Conservation (phyloP, 2,329 filamentous ascomycete genomes). For the Podosphaera fusca region DNA sequence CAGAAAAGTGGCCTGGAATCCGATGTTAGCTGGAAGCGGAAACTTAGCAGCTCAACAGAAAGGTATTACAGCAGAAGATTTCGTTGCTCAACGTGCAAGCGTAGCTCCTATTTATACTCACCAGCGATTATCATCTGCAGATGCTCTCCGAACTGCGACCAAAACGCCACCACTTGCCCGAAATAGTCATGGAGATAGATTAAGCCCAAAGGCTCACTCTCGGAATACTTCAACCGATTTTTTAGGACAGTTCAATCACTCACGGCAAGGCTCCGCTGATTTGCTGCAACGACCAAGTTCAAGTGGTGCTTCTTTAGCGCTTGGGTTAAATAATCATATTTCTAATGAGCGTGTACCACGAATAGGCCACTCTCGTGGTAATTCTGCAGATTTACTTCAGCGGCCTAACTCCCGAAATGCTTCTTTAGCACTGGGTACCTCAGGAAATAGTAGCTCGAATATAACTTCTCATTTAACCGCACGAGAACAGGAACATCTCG, state of each 20-base stretch:
- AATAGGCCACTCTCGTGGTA: slow-evolving; percentile 21
- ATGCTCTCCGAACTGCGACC: slow-evolving; percentile 21
- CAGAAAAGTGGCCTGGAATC: slow-evolving; percentile 59
- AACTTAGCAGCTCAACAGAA: slow-evolving; percentile 16
- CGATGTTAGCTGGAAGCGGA: slow-evolving; percentile 32
- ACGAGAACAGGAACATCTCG: slow-evolving; percentile 73
- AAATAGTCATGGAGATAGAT: slow-evolving; percentile 17
- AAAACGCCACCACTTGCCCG: slow-evolving; percentile 21
- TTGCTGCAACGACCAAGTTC: slow-evolving; percentile 30
- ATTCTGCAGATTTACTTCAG: slow-evolving; percentile 23
- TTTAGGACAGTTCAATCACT: slow-evolving; percentile 21
- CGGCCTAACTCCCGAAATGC: slow-evolving; percentile 37
- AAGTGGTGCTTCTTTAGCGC: slow-evolving; percentile 26
- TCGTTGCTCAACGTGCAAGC: slow-evolving; percentile 54
- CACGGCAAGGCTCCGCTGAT: slow-evolving; percentile 25
- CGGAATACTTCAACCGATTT: slow-evolving; percentile 23
- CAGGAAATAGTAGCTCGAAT: slow-evolving; percentile 18
- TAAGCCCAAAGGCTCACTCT: slow-evolving; percentile 17
- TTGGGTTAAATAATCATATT: slow-evolving; percentile 18
- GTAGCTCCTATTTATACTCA: slow-evolving; percentile 34
- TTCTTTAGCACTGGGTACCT: slow-evolving; percentile 16
- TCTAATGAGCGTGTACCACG: slow-evolving; percentile 26
- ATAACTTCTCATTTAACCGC: slow-evolving; percentile 47
- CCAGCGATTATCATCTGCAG: slow-evolving; percentile 31
- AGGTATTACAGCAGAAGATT: slow-evolving; percentile 52